Conservation (phyloP, 164 flowering plant genomes). For the Tetracentron sinense region DNA sequence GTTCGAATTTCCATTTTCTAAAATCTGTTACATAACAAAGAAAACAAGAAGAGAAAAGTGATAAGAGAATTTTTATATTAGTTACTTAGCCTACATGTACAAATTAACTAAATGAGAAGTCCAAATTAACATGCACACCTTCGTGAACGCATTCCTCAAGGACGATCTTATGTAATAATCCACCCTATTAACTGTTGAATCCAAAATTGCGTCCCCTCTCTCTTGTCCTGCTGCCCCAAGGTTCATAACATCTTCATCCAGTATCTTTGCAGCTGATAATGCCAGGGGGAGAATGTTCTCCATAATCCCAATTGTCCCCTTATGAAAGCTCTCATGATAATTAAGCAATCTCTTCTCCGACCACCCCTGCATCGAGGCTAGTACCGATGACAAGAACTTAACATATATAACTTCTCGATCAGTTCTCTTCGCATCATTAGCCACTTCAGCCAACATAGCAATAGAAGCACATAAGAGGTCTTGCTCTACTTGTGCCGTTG, state of each 20-base stretch:
- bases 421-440: conserved; percentile 52
- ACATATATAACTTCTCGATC: conserved; percentile 46
- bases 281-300: conserved; percentile 71
- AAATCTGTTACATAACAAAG: conserved; percentile 37
- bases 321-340: conserved; percentile 60
- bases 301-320: conserved; percentile 46
- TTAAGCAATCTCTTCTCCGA: conserved; percentile 56
- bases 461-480: conserved; percentile 70
- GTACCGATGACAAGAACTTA: conserved; percentile 45
- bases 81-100: too few relatives aligned
- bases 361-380: conserved; percentile 69
- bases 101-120: not conserved
- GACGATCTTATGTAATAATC: conserved; percentile 71
- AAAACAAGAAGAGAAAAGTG: not conserved
- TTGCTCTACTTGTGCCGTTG: conserved; percentile 55
- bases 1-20: conserved; percentile 36
- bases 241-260: conserved; percentile 51
- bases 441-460: conserved; percentile 67
- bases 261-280: conserved; percentile 51
- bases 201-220: conserved; percentile 25
- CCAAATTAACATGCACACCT: conserved; percentile 39
- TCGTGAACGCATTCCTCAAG: conserved; percentile 56
- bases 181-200: conserved; percentile 42
- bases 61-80: not conserved
- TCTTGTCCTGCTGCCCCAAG: conserved; percentile 24